phyloP scores from a whole-genome alignment of 371 early-diverging fungal genomes.

The Saksenaea vasiformis region DNA sequence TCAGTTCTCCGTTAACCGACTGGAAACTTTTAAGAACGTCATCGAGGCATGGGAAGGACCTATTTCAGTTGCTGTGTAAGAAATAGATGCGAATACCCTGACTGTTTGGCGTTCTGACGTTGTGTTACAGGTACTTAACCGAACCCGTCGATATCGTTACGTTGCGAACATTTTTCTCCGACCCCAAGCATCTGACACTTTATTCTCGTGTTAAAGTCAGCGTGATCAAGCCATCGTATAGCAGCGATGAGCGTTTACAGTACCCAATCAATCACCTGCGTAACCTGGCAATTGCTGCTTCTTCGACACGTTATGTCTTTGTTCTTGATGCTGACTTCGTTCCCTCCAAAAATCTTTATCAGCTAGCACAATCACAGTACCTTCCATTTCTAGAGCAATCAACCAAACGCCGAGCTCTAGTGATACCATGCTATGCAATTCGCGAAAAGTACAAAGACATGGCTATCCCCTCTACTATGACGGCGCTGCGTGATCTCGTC shows the following conservation, averaged over 20 bases:
- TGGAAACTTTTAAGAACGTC: conserved; percentile 53
- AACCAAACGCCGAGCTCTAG: conserved; percentile 39
- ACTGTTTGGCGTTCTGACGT: background rate
- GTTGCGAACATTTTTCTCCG: conserved; percentile 48
- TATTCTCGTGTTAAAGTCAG: conserved; percentile 38
- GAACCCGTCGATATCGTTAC: conserved; percentile 45
- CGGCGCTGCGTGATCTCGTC: conserved; percentile 46
- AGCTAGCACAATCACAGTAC: conserved; percentile 25
- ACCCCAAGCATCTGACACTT: conserved; percentile 18
- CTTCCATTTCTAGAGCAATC: conserved; percentile 22
- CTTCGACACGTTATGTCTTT: conserved; percentile 53
- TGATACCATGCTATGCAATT: conserved; percentile 63
- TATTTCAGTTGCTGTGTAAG: conserved; percentile 60
- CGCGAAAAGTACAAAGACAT: conserved; percentile 32
- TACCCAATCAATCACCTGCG: conserved; percentile 70
- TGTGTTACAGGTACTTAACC: conserved; percentile 50
- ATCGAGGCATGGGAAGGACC: conserved; percentile 58
- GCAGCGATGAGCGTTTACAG: conserved; percentile 30
- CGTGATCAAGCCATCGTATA: conserved; percentile 56
- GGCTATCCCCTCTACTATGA: conserved; percentile 39
- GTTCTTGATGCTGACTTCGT: conserved; percentile 69
- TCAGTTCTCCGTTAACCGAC: conserved; percentile 63
- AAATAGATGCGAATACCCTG: background rate
- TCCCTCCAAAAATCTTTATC: conserved; percentile 49
- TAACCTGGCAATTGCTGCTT: conserved; percentile 56